Conservation (phyloP, 331 rosid genomes). For the Rhamnella rubrinervis region DNA sequence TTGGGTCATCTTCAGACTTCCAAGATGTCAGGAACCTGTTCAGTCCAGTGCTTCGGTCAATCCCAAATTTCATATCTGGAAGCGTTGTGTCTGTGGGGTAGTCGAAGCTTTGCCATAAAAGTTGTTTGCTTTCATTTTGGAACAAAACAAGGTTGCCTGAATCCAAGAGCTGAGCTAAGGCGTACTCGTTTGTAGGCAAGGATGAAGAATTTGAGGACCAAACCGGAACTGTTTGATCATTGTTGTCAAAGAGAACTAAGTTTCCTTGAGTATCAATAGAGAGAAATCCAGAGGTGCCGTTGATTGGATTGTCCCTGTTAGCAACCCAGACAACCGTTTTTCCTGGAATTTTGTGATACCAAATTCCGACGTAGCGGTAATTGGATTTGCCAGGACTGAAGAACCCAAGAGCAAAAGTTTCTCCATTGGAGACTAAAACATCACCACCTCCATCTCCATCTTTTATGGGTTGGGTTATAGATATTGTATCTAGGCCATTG, state of each 20-base stretch:
- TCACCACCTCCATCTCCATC: too few species aligned
- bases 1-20: slow-evolving; percentile 43
- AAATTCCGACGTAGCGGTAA: slow-evolving; percentile 56
- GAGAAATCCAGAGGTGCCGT: neutral
- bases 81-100: neutral
- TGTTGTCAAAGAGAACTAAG: neutral
- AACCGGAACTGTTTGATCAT: neutral
- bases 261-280: neutral
- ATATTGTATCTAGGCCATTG: neutral
- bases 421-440: slow-evolving; percentile 25
- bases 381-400: slow-evolving; percentile 36
- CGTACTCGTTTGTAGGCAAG: neutral
- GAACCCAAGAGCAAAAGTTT: slow-evolving; percentile 51
- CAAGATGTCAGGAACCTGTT: slow-evolving; percentile 39
- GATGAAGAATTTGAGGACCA: slow-evolving; percentile 25
- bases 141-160: slow-evolving; percentile 22
- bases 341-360: too few species aligned
- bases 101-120: slow-evolving; percentile 27
- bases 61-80: slow-evolving; percentile 26
- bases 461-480: too few species aligned
- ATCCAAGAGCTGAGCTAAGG: slow-evolving; percentile 7
- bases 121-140: neutral
- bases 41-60: slow-evolving; percentile 25
- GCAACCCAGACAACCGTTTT: too few species aligned
- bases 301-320: slow-evolving; percentile 7